Conservation (phyloP, 1,284 basidiomycete genomes). For the Athelia sp. region DNA sequence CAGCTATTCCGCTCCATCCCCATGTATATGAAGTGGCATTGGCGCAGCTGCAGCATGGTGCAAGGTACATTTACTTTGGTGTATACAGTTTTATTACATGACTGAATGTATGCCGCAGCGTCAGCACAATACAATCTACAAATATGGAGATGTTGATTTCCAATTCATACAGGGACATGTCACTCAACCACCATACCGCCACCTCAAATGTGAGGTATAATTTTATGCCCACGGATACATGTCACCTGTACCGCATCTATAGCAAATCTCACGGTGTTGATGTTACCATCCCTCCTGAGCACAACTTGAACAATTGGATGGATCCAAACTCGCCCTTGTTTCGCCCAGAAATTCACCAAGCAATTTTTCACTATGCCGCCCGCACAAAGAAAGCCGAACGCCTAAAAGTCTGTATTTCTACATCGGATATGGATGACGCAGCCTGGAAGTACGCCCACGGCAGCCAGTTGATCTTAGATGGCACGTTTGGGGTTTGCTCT, state of each 20-base stretch:
- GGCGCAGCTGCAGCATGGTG: constrained; percentile 19
- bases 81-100: constrained; percentile 2
- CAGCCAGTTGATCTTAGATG: constrained; percentile 29
- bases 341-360: constrained; percentile 15
- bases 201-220: constrained; percentile 9
- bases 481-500: constrained; percentile 32
- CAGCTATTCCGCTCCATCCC: constrained; percentile 24
- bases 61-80: constrained; percentile 5
- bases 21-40: constrained; percentile 24
- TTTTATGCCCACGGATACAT: constrained; percentile 14
- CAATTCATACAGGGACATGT: neutral
- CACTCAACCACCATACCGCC: constrained; percentile 2
- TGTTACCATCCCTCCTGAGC: constrained; percentile 12
- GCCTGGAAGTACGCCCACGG: constrained; percentile 28
- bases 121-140: constrained; percentile 4
- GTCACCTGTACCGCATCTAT: constrained; percentile 16
- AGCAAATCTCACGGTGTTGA: constrained; percentile 7
- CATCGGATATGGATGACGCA: constrained; percentile 27
- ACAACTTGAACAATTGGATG: constrained; percentile 19
- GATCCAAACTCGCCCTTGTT: constrained; percentile 12
- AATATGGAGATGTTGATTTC: neutral
- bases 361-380: constrained; percentile 21
- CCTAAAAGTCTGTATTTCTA: constrained; percentile 20
- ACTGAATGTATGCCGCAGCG: constrained; percentile 6
- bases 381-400: constrained; percentile 10